phyloP scores from a whole-genome alignment of 495 filamentous ascomycete genomes.

The Xylaria flabelliformis region DNA sequence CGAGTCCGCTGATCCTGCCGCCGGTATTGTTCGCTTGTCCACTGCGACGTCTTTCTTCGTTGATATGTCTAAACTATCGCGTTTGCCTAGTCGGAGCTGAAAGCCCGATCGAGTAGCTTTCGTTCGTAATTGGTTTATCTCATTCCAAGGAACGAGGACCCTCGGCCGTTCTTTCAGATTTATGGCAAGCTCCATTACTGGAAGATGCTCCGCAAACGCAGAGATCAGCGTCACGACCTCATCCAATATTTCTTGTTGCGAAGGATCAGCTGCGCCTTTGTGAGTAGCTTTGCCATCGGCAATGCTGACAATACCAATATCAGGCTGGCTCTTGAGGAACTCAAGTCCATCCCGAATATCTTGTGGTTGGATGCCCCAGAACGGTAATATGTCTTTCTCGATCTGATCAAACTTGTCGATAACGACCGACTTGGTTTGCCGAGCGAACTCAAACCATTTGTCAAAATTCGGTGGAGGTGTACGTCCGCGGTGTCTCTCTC shows the following conservation, averaged over 20 bases:
- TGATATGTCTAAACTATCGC: constrained; percentile 42
- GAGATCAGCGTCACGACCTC: constrained; percentile 70
- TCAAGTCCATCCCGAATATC: constrained; percentile 59
- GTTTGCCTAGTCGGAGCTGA: constrained; percentile 46
- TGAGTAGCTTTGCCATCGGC: constrained; percentile 55
- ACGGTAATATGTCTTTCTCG: constrained; percentile 70
- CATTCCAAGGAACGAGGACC: constrained; percentile 71
- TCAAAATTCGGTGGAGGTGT: constrained; percentile 70
- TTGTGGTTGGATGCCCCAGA: constrained; percentile 70
- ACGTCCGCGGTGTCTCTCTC: constrained; percentile 56
- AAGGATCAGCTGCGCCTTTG: constrained; percentile 49
- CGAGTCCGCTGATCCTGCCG: constrained; percentile 11
- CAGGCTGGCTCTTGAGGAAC: constrained; percentile 31
- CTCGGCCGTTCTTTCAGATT: constrained; percentile 82
- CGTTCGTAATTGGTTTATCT: constrained; percentile 43
- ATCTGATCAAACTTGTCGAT: constrained; percentile 82
- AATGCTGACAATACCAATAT: constrained; percentile 49
- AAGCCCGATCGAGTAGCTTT: constrained; percentile 42
- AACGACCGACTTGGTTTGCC: constrained; percentile 63
- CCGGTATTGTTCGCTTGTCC: constrained; percentile 1
- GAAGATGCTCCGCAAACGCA: constrained; percentile 71
- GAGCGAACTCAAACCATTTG: constrained; percentile 77
- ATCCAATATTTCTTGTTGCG: constrained; percentile 62
- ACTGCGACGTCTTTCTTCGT: neutral
- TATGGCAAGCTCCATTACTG: constrained; percentile 81